These are phyloP conservation scores for Alternaria dauci DNA, from an alignment of 2,329 filamentous ascomycete species.

Conservation along the genomic window DNA sequence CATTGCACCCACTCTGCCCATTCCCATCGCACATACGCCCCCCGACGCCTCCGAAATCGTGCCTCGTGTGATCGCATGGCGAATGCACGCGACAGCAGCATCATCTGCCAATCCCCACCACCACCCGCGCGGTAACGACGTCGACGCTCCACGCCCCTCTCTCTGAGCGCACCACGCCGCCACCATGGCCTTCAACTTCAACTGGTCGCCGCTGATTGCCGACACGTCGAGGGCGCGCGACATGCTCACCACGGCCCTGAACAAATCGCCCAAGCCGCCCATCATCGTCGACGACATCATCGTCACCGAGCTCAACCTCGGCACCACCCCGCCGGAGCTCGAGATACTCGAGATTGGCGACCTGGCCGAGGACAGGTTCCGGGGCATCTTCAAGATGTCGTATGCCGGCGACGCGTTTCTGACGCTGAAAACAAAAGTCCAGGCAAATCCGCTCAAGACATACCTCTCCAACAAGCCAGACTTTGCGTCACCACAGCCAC, in stretches of 20 bases:
- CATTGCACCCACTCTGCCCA: conserved; percentile 3
- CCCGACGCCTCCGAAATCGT: conserved; percentile 22
- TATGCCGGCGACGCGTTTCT: conserved; percentile 95
- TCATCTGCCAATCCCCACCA: conserved; percentile 28
- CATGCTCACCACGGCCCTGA: conserved; percentile 91
- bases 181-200: conserved; percentile 99
- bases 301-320: conserved; percentile 96
- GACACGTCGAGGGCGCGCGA: conserved; percentile 92
- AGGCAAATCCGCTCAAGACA: conserved; percentile 97
- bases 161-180: conserved; percentile 6
- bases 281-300: conserved; percentile 99
- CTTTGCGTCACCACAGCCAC: conserved; percentile 90
- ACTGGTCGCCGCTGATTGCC: conserved; percentile 98
- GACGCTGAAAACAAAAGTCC: conserved; percentile 93
- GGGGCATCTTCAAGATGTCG: conserved; percentile 99
- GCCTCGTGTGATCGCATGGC: conserved; percentile 44
- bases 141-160: conserved; percentile 24
- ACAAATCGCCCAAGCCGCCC: conserved; percentile 96
- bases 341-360: conserved; percentile 99
- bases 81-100: conserved; percentile 51
- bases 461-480: conserved; percentile 89
- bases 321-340: conserved; percentile 90
- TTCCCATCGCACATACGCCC: conserved; percentile 7
- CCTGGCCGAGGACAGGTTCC: conserved; percentile 93
- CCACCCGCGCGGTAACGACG: conserved; percentile 24